Base-by-base conservation (phyloP, 1,284 basidiomycete genomes). In the Mycosarcoma mackinlayi region DNA sequence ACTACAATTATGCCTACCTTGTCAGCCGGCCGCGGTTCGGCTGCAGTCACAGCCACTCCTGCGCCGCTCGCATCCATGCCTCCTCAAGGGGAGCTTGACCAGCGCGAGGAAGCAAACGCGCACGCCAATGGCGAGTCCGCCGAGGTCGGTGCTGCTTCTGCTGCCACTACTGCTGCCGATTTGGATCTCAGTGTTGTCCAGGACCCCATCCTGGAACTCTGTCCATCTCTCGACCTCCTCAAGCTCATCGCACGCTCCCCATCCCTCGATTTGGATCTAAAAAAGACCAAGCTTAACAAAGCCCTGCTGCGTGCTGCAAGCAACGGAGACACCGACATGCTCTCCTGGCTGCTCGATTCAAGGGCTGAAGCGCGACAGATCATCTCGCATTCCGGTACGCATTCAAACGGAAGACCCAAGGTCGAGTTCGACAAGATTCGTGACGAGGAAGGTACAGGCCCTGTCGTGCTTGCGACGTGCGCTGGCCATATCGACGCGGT, bases 401-500 rank as follows among this genome's bases (percentile, higher is more conserved):
- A 57, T 33, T 38, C 64, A 19, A 41, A 53, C 11, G 61, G 46
- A 9, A 45, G 55, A 27, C 27, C 42, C 33, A 42, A 55, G 31
- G 39, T 55, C 27, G 49, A 41, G 11, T 58, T 70, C 30, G 47
- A 50, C n/a, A 27, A 59, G 24, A 58, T 75, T 30, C 55, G 70
- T 4, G 76, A 78, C 40, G 75, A 73, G 11, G 64, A 75, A 14
- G 73, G 66, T 40, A 57, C 57, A n/a, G 76, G 77, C 16, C 72
- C 76, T 5, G 62, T 79, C 6, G 67, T 73, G n/a, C 67, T 79
- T 16, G 77, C 77, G 5, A 54, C 74, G 16, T 71, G 65, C 18
- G 65, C 71, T 3, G 77, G 76, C 3, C 76, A 79, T 35, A 68
- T 75, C n/a, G 76, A 78, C 34, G 66, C 57, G 9, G 77, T 78